Base-by-base conservation (phyloP, 2,329 filamentous ascomycete species). In the Colletotrichum abscissum region DNA sequence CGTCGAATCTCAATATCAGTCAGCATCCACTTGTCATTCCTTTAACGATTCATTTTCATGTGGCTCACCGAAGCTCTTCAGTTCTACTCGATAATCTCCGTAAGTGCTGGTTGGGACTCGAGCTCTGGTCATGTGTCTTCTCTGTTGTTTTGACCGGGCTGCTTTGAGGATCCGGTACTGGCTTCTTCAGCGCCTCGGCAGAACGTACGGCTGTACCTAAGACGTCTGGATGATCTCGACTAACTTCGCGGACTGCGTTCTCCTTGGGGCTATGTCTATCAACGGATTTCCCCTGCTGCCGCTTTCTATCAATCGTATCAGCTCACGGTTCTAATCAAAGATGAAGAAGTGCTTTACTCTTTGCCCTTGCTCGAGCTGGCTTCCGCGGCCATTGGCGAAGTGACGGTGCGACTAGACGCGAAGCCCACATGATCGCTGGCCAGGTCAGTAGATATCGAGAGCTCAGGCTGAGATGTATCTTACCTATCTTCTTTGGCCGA, bases 351-450 rank as follows among this genome's bases (percentile, higher is more conserved):
- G 8, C 12, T 9, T 7, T 60, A 69, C 67, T 55, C 26, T 28
- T 42, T 7, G 11, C 7, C 64, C 16, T 6, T 65, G 5, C 26
- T 22, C 12, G 22, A 22, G n/a, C 67, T 66, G 6, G 56, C 14
- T 26, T 71, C 67, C 19, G 65, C 67, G 16, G 22, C 38, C 56
- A 66, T 52, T 11, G 71, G 66, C 4, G 71, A 71, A 42, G 71
- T 70, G 11, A 24, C 7, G 14, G 24, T n/a, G 22, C 14, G 26
- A 3, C 38, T 60, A 28, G 19, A 14, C 14, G 19, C 16, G 19
- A 52, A 35, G 9, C 5, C 46, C 26, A 5, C 24, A 8, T 49
- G 42, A 19, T 5, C 11, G 28, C 71, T 71, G 7, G 8, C 1
- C 1, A 16, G n/a, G 11, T 73, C 19, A 71, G 56, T 28, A 52